Base-by-base conservation (phyloP, 2,329 filamentous ascomycete genomes). In the Epichloe gansuensis region DNA sequence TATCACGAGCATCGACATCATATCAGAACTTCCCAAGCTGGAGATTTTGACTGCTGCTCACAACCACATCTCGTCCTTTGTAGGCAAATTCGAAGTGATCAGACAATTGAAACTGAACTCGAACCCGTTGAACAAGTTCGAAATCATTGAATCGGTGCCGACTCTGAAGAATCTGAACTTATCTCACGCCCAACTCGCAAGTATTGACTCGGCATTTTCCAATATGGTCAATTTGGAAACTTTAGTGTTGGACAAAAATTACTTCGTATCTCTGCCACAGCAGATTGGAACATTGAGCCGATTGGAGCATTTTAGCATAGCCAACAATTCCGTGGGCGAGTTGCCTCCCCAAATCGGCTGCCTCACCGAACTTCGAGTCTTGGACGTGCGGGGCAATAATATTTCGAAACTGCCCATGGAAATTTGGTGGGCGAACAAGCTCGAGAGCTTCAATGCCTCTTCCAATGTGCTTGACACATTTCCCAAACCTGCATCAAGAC, bases 371-470 rank as follows among this genome's bases (percentile, higher is more conserved):
- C 75, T 98, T 56, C 85, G 83, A 51, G 85, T 90, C 56, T 75
- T 98, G 42, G 91, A 98, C 64, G 78, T 97, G 17, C 81, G 91
- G 57, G 89, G 93, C 63, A 98, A 97, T 72, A 98, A 97, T 63
- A 78, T 98, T 54, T 86, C 85, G 58, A 86, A 85, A 62, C 74
- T 98, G 35, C 93, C 93, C 2, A 82, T 88, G 63, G 93, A 98
- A 64, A 78, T 98, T n/a, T 98, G 93, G 93, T 91, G 88, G 75
- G 91, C 91, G 50, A 85, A 85, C 60, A 90, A 86, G 64, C 71
- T 98, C 52, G 91, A 97, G 67, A 91, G 86, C 0, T 78, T 98
- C 54, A 98, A 98, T 61, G 84, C 95, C 12, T 97, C 91, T 0
- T 96, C 93, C 11, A 98, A 98, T 60, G 85, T 97, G 6, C 75